Evolutionary conservation across 1,284 basidiomycete species (phyloP).

Genomic region (Cryptococcus sp.): DNA sequence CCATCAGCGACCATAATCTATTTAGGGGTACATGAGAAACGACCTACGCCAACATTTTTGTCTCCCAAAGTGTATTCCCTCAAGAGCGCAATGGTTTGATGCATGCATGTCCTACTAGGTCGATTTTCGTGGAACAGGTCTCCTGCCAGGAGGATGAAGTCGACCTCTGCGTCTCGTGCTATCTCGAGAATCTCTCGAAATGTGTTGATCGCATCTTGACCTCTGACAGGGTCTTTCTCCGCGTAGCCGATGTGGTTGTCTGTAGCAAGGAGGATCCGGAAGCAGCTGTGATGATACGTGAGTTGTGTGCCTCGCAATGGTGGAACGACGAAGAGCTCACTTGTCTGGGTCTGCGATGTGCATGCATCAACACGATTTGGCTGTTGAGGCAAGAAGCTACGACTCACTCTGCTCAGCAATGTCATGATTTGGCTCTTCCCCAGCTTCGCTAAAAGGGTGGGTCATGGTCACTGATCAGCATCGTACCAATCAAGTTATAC

Average conservation of each 20-base stretch:
- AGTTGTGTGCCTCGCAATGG: no score
- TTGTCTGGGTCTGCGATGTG: constrained; percentile 37
- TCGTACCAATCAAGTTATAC: not conserved
- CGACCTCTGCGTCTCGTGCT: constrained; percentile 85
- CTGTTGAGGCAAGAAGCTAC: no score
- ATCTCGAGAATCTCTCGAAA: constrained; percentile 92
- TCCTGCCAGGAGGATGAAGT: constrained; percentile 90
- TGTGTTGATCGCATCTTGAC: constrained; percentile 92
- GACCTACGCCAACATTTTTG: constrained; percentile 65
- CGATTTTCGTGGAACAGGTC: constrained; percentile 98
- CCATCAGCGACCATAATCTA: not conserved
- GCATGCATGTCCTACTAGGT: constrained; percentile 85
- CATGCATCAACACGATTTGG: no score
- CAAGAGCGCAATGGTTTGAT: constrained; percentile 82
- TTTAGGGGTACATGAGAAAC: not conserved
- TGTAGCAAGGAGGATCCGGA: constrained; percentile 84
- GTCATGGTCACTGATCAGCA: not conserved
- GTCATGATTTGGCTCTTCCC: constrained; percentile 32
- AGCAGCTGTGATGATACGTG: constrained; percentile 49
- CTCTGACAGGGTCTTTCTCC: constrained; percentile 91
- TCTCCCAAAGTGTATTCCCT: constrained; percentile 89
- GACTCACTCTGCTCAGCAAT: constrained; percentile 37
- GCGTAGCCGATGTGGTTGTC: constrained; percentile 96
- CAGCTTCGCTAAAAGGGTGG: constrained; percentile 9
- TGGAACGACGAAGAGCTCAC: constrained; percentile 13